Conservation (phyloP, 1,284 basidiomycete species). For the Ceratobasidium sp. region DNA sequence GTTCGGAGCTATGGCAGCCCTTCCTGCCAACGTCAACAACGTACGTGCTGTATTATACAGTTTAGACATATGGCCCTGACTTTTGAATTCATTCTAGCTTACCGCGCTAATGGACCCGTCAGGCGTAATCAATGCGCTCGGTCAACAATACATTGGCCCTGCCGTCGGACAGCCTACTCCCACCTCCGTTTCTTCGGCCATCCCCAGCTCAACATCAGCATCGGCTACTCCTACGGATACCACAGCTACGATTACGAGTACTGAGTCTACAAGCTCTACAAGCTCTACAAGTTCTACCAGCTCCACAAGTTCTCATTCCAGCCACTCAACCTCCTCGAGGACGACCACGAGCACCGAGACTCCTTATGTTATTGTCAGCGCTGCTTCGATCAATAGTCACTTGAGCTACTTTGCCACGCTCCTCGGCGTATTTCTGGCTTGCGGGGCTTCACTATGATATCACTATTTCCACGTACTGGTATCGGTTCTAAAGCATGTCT, state of each 20-base stretch:
- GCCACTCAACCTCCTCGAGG: constrained; percentile 11
- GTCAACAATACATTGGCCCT: constrained; percentile 57
- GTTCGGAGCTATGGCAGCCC: constrained; percentile 58
- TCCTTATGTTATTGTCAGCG: constrained; percentile 15
- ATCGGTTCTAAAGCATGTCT: no score
- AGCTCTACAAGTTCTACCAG: not conserved
- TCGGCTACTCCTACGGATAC: not conserved
- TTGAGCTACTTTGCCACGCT: not conserved
- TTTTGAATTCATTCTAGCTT: constrained; percentile 50
- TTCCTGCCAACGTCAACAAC: constrained; percentile 35
- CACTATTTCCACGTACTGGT: no score
- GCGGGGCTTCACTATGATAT: not conserved
- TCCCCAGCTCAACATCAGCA: constrained; percentile 6
- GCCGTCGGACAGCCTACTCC: not conserved
- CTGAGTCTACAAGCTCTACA: not conserved
- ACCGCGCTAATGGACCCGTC: constrained; percentile 55
- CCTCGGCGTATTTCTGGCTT: not conserved
- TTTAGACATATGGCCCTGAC: not conserved
- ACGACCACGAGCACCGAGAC: not conserved
- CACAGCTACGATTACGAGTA: not conserved
- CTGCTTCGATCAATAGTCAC: not conserved
- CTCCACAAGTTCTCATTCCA: not conserved
- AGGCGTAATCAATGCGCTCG: constrained; percentile 56
- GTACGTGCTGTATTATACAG: no score
- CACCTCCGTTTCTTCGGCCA: constrained; percentile 11